These are phyloP conservation scores for Phytophthora pseudosyringae DNA, from an alignment of 352 stramenopile species.

Conservation along the genomic window DNA sequence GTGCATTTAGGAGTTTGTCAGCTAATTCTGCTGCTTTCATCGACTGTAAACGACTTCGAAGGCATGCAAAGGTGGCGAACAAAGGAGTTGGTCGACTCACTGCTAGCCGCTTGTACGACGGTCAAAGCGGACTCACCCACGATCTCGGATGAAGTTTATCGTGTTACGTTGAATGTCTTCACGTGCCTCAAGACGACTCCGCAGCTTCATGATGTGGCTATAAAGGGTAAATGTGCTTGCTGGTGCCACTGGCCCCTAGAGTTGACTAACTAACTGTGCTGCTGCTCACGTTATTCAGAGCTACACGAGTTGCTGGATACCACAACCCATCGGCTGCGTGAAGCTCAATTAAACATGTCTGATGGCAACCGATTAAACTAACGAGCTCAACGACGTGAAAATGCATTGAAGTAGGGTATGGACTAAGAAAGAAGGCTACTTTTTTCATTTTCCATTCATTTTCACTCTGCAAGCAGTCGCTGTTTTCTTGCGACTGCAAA, in stretches of 20 bases:
- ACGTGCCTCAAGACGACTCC: slow-evolving; percentile 4
- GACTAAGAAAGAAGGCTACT: too few species aligned
- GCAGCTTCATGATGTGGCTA: slow-evolving; percentile 10
- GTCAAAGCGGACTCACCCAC: slow-evolving; percentile 5
- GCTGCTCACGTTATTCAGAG: slow-evolving; percentile 2
- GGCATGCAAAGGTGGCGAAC: slow-evolving; percentile 15
- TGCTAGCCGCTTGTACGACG: slow-evolving; percentile 17
- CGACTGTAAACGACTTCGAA: slow-evolving; percentile 4
- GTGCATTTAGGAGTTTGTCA: slow-evolving; percentile 32
- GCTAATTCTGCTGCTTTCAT: slow-evolving; percentile 30
- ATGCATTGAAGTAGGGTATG: too few species aligned
- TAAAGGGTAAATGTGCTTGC: slow-evolving; percentile 4
- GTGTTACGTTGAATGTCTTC: slow-evolving; percentile 4
- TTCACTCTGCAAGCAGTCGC: too few species aligned
- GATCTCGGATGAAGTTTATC: slow-evolving; percentile 10
- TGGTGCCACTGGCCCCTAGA: background rate
- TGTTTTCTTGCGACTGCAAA: too few species aligned
- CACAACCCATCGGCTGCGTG: background rate
- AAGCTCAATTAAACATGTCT: background rate
- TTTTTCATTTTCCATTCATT: too few species aligned
- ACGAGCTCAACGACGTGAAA: background rate
- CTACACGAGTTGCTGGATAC: slow-evolving; percentile 5
- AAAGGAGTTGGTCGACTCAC: slow-evolving; percentile 13
- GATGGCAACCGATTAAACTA: background rate
- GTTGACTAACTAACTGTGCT: background rate